Conservation (phyloP, 2,329 filamentous ascomycete genomes). For the Aspergillus sp. region DNA sequence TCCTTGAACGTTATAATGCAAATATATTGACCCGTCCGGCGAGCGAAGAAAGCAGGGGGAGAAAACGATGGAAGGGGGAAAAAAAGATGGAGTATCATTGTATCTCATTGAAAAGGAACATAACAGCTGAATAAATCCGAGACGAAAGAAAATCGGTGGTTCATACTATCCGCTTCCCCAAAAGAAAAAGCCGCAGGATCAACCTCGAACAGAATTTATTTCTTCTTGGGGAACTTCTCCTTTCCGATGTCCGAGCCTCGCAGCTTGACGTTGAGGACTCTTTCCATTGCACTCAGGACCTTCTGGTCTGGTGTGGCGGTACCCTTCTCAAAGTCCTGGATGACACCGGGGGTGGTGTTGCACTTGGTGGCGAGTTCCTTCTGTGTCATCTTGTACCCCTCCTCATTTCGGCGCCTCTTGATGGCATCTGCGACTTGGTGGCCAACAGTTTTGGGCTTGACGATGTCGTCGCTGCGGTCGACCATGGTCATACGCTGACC, state of each 20-base stretch:
- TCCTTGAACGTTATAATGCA: too few relatives aligned
- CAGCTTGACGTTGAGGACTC: constrained; percentile 81
- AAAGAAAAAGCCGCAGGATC: constrained; percentile 21
- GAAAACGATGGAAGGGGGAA: constrained; percentile 12
- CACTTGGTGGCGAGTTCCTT: constrained; percentile 80
- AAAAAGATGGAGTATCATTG: constrained; percentile 13
- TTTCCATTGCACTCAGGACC: constrained; percentile 72
- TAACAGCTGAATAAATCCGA: constrained; percentile 8
- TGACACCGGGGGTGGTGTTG: constrained; percentile 75
- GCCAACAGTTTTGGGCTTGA: constrained; percentile 92
- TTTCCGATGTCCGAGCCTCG: constrained; percentile 79
- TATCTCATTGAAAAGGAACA: constrained; percentile 14
- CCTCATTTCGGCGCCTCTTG: constrained; percentile 69
- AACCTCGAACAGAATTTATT: constrained; percentile 35
- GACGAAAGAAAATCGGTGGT: constrained; percentile 8
- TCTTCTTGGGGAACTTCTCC: constrained; percentile 77
- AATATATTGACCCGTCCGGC: too few relatives aligned
- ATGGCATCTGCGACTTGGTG: constrained; percentile 78
- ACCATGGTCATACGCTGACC: constrained; percentile 97
- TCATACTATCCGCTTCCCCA: constrained; percentile 10
- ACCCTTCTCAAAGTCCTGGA: constrained; percentile 83
- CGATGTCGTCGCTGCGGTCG: constrained; percentile 93
- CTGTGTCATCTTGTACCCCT: constrained; percentile 94
- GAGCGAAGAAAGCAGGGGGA: too few relatives aligned
- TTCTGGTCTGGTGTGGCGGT: constrained; percentile 77